Conservation (phyloP, 73 alveolate genomes). For the Paramecium tetraurelia region DNA sequence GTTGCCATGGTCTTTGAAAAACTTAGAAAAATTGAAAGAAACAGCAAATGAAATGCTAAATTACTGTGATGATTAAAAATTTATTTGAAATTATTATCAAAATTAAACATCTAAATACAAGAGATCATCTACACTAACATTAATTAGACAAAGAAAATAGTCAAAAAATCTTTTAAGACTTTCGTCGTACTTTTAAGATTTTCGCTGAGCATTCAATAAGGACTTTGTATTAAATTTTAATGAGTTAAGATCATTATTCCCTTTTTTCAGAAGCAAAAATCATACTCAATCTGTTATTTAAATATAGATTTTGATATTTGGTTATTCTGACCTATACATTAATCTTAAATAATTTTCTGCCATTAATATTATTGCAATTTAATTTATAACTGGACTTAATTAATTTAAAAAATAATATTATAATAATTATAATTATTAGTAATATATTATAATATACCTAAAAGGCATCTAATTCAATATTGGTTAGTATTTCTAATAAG, state of each 20-base stretch:
- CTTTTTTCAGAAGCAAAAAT: not conserved
- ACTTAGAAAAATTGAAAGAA: not conserved
- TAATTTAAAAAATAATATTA: too few relatives aligned
- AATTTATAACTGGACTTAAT: too few relatives aligned
- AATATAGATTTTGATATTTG: too few relatives aligned
- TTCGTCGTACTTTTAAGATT: not conserved
- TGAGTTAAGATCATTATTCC: too few relatives aligned
- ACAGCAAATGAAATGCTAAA: not conserved
- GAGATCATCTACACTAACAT: not conserved
- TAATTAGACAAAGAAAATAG: not conserved
- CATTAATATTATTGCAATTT: too few relatives aligned
- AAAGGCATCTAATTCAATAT: too few relatives aligned
- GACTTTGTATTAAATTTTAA: not conserved
- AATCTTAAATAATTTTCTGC: too few relatives aligned
- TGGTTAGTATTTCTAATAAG: too few relatives aligned
- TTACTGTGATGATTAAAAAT: conserved; percentile 7
- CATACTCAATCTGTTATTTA: not conserved
- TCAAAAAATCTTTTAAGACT: not conserved
- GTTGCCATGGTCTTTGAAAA: not conserved
- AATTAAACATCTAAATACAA: not conserved
- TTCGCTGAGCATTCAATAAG: not conserved
- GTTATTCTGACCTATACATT: too few relatives aligned
- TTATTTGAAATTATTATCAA: not conserved
- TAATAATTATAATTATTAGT: too few relatives aligned
- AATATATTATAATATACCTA: too few relatives aligned